phyloP scores from a whole-genome alignment of 2,329 filamentous ascomycete genomes.

The Aspergillus udagawae region DNA sequence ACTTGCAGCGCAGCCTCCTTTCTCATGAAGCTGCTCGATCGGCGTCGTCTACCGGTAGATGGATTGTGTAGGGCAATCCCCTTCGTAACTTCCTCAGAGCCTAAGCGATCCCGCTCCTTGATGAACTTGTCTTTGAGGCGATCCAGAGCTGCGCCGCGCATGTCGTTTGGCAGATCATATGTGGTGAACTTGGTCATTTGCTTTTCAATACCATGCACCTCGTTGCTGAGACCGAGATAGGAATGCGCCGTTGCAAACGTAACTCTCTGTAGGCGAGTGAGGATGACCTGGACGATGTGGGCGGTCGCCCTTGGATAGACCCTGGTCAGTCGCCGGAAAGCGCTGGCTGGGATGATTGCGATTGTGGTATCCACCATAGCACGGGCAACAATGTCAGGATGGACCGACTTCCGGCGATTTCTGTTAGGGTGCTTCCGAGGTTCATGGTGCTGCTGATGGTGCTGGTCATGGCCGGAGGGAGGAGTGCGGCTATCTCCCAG shows the following conservation, averaged over 20 bases:
- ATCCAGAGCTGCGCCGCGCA: constrained; percentile 77
- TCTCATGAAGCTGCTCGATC: constrained; percentile 69
- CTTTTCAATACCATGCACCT: constrained; percentile 88
- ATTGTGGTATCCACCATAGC: constrained; percentile 96
- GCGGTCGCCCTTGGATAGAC: constrained; percentile 95
- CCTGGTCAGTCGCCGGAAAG: constrained; percentile 85
- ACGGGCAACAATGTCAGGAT: constrained; percentile 95
- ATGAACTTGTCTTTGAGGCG: constrained; percentile 90
- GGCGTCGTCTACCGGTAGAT: constrained; percentile 59
- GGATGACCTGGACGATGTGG: constrained; percentile 95
- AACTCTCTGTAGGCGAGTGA: constrained; percentile 89
- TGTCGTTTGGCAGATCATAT: constrained; percentile 84
- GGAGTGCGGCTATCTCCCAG: constrained; percentile 51
- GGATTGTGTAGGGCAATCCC: constrained; percentile 94
- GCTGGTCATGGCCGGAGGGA: constrained; percentile 6
- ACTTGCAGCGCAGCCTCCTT: constrained; percentile 77
- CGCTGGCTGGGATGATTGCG: constrained; percentile 94
- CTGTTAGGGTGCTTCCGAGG: constrained; percentile 20
- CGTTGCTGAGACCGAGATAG: constrained; percentile 85
- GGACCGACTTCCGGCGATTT: constrained; percentile 64
- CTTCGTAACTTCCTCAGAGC: constrained; percentile 76
- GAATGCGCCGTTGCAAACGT: constrained; percentile 92
- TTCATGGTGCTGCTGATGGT: constrained; percentile 21
- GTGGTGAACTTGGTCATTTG: constrained; percentile 90
- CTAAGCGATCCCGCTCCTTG: constrained; percentile 75